Percentiles rank a stretch among this genome's conserved stretches.
phyloP scores from a whole-genome alignment of 2,329 filamentous ascomycete species.

The Pseudogymnoascus sp. region DNA sequence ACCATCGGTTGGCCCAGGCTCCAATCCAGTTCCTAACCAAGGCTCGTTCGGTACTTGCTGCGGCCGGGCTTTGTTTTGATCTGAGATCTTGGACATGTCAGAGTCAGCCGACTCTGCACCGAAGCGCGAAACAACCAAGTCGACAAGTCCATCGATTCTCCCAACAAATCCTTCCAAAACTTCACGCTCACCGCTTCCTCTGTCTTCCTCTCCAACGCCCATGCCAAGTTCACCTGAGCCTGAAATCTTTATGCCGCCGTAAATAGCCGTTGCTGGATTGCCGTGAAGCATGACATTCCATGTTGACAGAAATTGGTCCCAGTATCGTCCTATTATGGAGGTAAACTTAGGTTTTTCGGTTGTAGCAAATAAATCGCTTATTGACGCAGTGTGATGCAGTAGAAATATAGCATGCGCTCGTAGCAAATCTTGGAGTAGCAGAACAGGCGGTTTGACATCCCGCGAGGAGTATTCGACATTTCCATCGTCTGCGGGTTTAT shows the following conservation, averaged over 20 bases:
- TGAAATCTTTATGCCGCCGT: slow-evolving; percentile 78
- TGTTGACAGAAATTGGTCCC: slow-evolving; percentile 59
- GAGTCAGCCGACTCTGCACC: slow-evolving; percentile 37
- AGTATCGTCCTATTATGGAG: slow-evolving; percentile 67
- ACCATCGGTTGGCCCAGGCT: slow-evolving; percentile 67
- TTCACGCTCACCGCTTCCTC: slow-evolving; percentile 86
- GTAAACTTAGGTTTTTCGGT: slow-evolving; percentile 62
- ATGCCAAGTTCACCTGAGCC: slow-evolving; percentile 86
- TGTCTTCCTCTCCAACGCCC: slow-evolving; percentile 91
- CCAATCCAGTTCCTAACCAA: slow-evolving; percentile 69
- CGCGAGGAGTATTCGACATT: slow-evolving; percentile 74
- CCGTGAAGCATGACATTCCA: slow-evolving; percentile 91
- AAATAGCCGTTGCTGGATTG: slow-evolving; percentile 73
- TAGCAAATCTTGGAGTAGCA: slow-evolving; percentile 72
- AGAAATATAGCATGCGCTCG: slow-evolving; percentile 79
- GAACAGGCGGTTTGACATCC: slow-evolving; percentile 74
- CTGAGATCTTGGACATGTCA: slow-evolving; percentile 9
- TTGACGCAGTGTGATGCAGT: slow-evolving; percentile 73
- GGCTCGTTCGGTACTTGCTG: slow-evolving; percentile 27
- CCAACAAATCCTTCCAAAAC: slow-evolving; percentile 82
- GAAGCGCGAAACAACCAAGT: slow-evolving; percentile 81
- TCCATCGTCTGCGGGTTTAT: slow-evolving; percentile 18
- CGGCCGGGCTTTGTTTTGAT: slow-evolving; percentile 14
- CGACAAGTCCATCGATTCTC: slow-evolving; percentile 74
- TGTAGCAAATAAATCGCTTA: slow-evolving; percentile 62